A percentile compares a stretch with the other conserved stretches of the same genome.
phyloP scores from a whole-genome alignment of 257 asterid species.

The Gentiana straminea region DNA sequence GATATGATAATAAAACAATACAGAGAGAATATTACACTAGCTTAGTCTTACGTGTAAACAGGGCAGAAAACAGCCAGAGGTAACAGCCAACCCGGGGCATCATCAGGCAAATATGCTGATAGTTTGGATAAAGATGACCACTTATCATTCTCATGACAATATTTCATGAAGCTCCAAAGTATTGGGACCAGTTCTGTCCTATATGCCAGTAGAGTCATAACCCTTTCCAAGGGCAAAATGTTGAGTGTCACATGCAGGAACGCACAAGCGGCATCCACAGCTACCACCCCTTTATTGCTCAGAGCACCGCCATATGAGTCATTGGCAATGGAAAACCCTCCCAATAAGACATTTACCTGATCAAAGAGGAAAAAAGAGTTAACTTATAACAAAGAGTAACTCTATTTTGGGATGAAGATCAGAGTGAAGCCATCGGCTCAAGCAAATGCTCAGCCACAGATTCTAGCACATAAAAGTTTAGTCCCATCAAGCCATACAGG shows the following conservation, averaged over 20 bases:
- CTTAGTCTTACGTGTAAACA: slow-evolving; percentile 66
- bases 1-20: slow-evolving; percentile 7
- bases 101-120: slow-evolving; percentile 57
- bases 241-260: slow-evolving; percentile 71
- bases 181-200: slow-evolving; percentile 82
- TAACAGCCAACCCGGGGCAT: slow-evolving; percentile 76
- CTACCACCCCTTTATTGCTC: slow-evolving; percentile 50
- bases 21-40: slow-evolving; percentile 6
- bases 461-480: no score
- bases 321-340: slow-evolving; percentile 34
- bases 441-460: no score
- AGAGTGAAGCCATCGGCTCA: no score
- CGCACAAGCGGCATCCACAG: slow-evolving; percentile 84
- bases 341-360: slow-evolving; percentile 72
- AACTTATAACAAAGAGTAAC: slow-evolving; percentile 11
- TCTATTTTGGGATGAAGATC: background rate
- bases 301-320: slow-evolving; percentile 38
- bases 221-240: slow-evolving; percentile 70
- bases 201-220: slow-evolving; percentile 87
- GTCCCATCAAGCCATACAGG: no score
- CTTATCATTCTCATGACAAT: slow-evolving; percentile 62
- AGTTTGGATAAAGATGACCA: slow-evolving; percentile 72
- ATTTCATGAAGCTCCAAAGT: slow-evolving; percentile 82
- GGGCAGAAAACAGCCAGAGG: slow-evolving; percentile 96
- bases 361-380: slow-evolving; percentile 9